These are phyloP conservation scores for Talaromyces sp. DNA, from an alignment of 2,329 filamentous ascomycete genomes.

Conservation along the genomic window DNA sequence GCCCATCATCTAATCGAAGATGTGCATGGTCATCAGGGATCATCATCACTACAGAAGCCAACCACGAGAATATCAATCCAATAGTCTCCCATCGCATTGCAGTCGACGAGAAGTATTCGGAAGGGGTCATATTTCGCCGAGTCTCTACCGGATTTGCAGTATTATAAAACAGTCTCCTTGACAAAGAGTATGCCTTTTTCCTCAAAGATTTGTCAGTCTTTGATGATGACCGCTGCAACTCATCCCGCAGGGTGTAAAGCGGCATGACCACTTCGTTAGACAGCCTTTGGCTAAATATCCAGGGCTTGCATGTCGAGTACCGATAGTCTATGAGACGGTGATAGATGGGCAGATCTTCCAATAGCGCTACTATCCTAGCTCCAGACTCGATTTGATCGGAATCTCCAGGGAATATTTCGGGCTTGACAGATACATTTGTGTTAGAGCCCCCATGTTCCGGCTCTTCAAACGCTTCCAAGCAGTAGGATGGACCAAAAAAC, in stretches of 20 bases:
- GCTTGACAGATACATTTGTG: neutral
- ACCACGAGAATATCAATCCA: constrained; percentile 3
- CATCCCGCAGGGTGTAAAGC: constrained; percentile 1
- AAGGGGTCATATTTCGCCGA: neutral
- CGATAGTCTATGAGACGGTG: constrained; percentile 3
- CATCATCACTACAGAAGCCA: neutral
- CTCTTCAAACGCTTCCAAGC: constrained; percentile 15
- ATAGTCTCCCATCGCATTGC: constrained; percentile 4
- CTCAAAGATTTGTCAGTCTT: neutral
- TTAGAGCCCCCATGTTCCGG: neutral
- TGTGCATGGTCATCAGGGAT: constrained; percentile 2
- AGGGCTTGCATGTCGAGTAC: neutral
- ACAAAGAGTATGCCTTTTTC: neutral
- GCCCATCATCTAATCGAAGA: neutral
- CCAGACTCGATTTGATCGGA: constrained; percentile 8
- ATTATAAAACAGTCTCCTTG: neutral
- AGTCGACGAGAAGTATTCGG: constrained; percentile 1
- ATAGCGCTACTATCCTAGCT: constrained; percentile 2
- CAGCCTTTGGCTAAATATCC: constrained; percentile 4
- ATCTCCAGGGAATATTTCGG: neutral
- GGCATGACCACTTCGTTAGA: neutral
- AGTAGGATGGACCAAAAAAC: constrained; percentile 17
- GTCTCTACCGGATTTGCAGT: neutral
- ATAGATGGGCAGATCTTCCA: constrained; percentile 6
- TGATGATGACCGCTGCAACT: neutral